Conservation (phyloP, 78 protist species). For the Speleostelium caveatum region DNA sequence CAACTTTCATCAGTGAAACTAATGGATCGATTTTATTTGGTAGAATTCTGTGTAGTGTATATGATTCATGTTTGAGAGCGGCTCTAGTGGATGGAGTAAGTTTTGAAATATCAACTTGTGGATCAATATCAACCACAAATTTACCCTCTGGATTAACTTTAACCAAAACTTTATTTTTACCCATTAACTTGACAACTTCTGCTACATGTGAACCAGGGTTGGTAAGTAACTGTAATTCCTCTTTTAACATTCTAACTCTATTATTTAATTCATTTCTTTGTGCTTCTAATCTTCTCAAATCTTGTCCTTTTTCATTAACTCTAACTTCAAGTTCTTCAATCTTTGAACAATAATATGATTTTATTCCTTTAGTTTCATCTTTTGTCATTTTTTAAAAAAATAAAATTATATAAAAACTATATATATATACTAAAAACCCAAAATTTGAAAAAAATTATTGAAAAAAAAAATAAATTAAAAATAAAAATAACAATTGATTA, state of each 20-base stretch:
- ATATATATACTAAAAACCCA: too few species aligned
- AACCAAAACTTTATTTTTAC: slow-evolving; percentile 94
- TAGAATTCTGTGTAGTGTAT: slow-evolving; percentile 96
- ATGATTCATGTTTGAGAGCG: slow-evolving; percentile 94
- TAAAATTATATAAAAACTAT: too few species aligned
- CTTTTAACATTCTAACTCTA: slow-evolving; percentile 95
- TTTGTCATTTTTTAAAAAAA: slow-evolving; percentile 18
- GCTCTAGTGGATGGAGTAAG: slow-evolving; percentile 94
- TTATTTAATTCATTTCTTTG: slow-evolving; percentile 97
- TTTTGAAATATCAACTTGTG: slow-evolving; percentile 87
- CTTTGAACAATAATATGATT: slow-evolving; percentile 72
- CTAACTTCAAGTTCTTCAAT: slow-evolving; percentile 76
- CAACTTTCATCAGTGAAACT: slow-evolving; percentile 90
- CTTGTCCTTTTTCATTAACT: slow-evolving; percentile 85
- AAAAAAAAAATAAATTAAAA: too few species aligned
- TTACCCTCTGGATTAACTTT: slow-evolving; percentile 99
- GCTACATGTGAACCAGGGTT: slow-evolving; percentile 98
- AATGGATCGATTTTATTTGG: slow-evolving; percentile 94
- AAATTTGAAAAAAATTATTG: too few species aligned
- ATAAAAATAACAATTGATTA: background rate
- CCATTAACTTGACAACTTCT: slow-evolving; percentile 98
- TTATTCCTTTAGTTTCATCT: slow-evolving; percentile 80
- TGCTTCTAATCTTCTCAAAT: slow-evolving; percentile 96
- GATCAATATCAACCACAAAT: slow-evolving; percentile 98
- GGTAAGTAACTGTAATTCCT: slow-evolving; percentile 95